Evolutionary conservation across 768 basidiomycete species (phyloP), one percentile per base, ranked within the genome.

Genomic region (Lentinula aciculospora): DNA sequence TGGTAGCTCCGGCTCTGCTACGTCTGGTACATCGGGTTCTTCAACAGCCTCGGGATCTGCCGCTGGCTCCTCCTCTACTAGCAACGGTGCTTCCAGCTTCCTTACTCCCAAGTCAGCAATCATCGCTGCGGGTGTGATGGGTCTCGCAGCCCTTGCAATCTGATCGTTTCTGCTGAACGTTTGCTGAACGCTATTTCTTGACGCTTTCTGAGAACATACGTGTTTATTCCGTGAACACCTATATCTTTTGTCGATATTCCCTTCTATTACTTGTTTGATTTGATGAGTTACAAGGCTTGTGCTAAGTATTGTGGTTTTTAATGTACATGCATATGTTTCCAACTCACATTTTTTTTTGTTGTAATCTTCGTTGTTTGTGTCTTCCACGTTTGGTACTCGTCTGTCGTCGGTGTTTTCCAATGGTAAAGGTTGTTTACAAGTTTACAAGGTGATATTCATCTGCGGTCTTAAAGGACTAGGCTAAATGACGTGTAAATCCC

Each of bases 11-110:
- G 51, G 51, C 15, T 53, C 51, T 5, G 51, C 34, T 28, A 39
- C 51, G 25, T 47, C 46, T 15, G 51, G 51, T 53, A 12, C 49
- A 50, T 36, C 51, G 10, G 51, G 51, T 12, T 53, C 51, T 28
- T 53, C 51, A 5, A 53, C 51, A 9, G 51, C 51, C 39, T 36
- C 51, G 5, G 51, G 51, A 23, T 36, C 51, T 36, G 25, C 46
- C 17, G 27, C 46, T n/a, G 25, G 23, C 17, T 1, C 51, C 9
- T 53, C 51, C 21, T 3, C 29, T 32, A 53, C 32, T 17, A 37
- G 49, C 46, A 48, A 50, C 51, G 34, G 51, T 27, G 51, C 51
- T 23, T 36, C 51, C 15, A 39, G 23, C 34, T 8, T 53, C 10
- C 23, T 53, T 12, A 53, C 34, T 15, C n/a, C 51, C 36, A 53